A percentile compares a stretch with the other conserved stretches of the same genome.
These are phyloP conservation scores for Quercus aquifolioides DNA, from an alignment of 306 rosid species.

Conservation along the genomic window DNA sequence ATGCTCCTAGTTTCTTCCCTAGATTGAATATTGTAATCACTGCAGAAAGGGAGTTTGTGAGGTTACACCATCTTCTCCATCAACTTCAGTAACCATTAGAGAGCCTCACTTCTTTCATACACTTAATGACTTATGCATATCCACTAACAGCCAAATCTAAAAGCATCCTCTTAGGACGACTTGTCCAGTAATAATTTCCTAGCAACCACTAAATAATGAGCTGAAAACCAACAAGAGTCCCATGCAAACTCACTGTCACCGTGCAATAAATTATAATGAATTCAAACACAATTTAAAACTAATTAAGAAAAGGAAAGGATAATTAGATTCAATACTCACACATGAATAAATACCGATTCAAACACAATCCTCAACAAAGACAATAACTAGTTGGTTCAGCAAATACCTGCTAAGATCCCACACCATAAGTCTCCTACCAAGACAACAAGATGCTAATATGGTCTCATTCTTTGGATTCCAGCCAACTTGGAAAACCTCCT, in stretches of 20 bases:
- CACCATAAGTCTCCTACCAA: slow-evolving; percentile 98
- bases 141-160: background rate
- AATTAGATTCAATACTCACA: background rate
- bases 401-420: slow-evolving; percentile 99
- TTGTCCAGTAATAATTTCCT: background rate
- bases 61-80: background rate
- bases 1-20: too few species aligned
- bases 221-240: background rate
- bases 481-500: slow-evolving; percentile 98
- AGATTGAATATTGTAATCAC: too few species aligned
- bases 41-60: too few species aligned
- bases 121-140: background rate
- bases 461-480: slow-evolving; percentile 98
- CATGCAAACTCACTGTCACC: background rate
- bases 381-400: slow-evolving; percentile 10
- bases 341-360: background rate
- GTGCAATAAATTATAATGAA: background rate
- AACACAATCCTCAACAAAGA: background rate
- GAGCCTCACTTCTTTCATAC: background rate
- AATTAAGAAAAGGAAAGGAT: background rate
- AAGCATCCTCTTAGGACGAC: background rate
- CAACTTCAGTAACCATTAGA: background rate
- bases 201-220: background rate
- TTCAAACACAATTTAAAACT: background rate
- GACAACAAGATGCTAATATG: slow-evolving; percentile 93